phyloP scores from a whole-genome alignment of 2,329 filamentous ascomycete species.

The Dothistroma pini region DNA sequence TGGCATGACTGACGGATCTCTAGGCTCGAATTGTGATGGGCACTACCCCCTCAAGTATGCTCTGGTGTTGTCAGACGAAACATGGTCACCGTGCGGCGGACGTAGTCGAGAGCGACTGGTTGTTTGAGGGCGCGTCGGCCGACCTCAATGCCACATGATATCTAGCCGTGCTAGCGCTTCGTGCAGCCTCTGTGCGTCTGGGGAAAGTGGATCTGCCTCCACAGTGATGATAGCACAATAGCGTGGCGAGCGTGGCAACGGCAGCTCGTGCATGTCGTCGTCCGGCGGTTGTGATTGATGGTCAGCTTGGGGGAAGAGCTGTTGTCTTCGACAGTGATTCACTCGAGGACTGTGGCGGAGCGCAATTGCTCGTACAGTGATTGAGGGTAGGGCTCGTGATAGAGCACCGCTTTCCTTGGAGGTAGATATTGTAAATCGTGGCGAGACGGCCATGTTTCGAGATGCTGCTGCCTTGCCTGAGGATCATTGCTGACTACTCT shows the following conservation, averaged over 20 bases:
- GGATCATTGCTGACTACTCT: neutral
- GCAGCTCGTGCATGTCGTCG: neutral
- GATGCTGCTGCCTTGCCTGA: neutral
- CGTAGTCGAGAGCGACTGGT: neutral
- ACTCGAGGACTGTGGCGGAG: too few species aligned
- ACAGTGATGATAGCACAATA: slow-evolving; percentile 2
- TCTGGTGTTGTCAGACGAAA: slow-evolving; percentile 11
- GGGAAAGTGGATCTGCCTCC: slow-evolving; percentile 7
- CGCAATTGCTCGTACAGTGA: too few species aligned
- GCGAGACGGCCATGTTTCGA: neutral
- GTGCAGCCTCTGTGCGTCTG: slow-evolving; percentile 5
- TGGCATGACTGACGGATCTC: neutral
- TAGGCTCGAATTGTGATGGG: slow-evolving; percentile 10
- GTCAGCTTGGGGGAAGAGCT: neutral
- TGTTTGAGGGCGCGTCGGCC: neutral
- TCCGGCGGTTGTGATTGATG: neutral
- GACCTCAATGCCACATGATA: neutral
- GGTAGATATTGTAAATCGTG: neutral
- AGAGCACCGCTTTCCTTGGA: neutral
- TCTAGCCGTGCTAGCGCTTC: neutral
- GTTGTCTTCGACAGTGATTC: too few species aligned
- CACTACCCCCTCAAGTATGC: slow-evolving; percentile 11
- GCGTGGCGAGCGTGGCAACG: neutral
- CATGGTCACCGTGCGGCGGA: slow-evolving; percentile 10
- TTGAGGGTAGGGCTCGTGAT: neutral